Conservation (phyloP, 1,139 yeast species). For the Blastobotrys ciferrii region DNA sequence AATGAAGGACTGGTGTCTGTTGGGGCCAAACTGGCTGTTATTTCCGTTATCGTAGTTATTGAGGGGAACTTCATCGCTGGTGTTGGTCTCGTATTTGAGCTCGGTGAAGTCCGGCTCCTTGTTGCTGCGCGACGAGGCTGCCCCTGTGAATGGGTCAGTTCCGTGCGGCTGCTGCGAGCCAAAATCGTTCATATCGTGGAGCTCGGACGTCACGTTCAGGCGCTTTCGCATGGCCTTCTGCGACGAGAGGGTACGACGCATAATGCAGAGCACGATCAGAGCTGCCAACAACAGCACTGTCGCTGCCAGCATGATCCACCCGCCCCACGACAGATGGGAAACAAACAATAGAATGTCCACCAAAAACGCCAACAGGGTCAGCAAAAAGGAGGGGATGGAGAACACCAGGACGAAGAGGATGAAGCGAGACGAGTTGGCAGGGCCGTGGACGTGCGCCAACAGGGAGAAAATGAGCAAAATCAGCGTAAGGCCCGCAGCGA, state of each 20-base stretch:
- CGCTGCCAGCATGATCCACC: constrained; percentile 51
- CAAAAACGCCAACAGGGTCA: constrained; percentile 50
- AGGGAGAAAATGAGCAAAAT: constrained; percentile 44
- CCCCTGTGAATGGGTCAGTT: constrained; percentile 8
- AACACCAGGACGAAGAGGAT: constrained; percentile 43
- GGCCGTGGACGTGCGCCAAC: constrained; percentile 42
- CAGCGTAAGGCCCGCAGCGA: constrained; percentile 76
- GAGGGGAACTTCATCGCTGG: constrained; percentile 20
- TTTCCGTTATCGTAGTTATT: constrained; percentile 9
- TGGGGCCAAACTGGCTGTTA: not conserved
- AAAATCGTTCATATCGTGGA: constrained; percentile 22
- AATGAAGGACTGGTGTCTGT: constrained; percentile 11
- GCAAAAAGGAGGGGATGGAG: constrained; percentile 47
- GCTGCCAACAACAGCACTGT: constrained; percentile 45
- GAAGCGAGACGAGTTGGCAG: constrained; percentile 38
- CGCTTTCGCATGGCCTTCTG: constrained; percentile 41
- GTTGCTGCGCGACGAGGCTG: constrained; percentile 8
- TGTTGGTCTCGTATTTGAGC: constrained; percentile 22
- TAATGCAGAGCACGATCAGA: constrained; percentile 45
- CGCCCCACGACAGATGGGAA: constrained; percentile 53
- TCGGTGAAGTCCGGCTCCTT: constrained; percentile 22
- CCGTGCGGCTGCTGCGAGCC: constrained; percentile 14
- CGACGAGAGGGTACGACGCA: constrained; percentile 52
- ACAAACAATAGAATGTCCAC: constrained; percentile 55
- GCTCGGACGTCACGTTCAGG: constrained; percentile 28